Evolutionary conservation across 148 eudicot genomes (phyloP).

Genomic region (Spergularia bocconei): DNA sequence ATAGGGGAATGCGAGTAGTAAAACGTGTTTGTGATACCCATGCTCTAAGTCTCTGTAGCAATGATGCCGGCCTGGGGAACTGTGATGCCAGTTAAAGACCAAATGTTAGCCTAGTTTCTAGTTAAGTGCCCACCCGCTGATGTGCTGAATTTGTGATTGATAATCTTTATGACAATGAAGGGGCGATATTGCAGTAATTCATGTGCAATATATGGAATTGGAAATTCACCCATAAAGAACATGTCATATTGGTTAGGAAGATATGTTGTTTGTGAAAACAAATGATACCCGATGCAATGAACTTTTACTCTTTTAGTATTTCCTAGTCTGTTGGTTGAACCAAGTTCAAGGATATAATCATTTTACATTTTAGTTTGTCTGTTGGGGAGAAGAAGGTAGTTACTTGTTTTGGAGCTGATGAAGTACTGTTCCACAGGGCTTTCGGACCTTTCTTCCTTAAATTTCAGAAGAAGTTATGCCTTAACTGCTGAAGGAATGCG

Average conservation of each 20-base stretch:
- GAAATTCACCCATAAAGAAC: neutral
- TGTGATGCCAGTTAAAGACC: neutral
- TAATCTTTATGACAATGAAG: neutral
- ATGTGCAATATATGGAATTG: neutral
- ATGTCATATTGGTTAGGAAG: neutral
- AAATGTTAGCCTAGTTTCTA: neutral
- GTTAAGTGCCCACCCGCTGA: neutral
- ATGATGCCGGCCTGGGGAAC: neutral
- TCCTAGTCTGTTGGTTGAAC: neutral
- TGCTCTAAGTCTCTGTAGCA: neutral
- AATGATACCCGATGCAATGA: neutral
- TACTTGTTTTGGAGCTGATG: neutral
- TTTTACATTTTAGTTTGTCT: neutral
- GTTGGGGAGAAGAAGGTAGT: neutral
- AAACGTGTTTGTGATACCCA: neutral
- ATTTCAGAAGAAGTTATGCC: slow-evolving; percentile 55
- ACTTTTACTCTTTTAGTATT: too few relatives aligned
- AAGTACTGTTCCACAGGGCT: slow-evolving; percentile 44
- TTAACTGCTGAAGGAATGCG: slow-evolving; percentile 69
- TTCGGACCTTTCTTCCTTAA: slow-evolving; percentile 54
- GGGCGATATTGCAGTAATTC: neutral
- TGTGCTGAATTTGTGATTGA: neutral
- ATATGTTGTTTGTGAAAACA: neutral
- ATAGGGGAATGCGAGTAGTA: too few relatives aligned
- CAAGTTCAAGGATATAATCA: neutral